Percentiles rank a stretch among this genome's conserved stretches.
These are phyloP conservation scores for Globisporangium mamillatum DNA, from an alignment of 352 stramenopile genomes.

Conservation along the genomic window DNA sequence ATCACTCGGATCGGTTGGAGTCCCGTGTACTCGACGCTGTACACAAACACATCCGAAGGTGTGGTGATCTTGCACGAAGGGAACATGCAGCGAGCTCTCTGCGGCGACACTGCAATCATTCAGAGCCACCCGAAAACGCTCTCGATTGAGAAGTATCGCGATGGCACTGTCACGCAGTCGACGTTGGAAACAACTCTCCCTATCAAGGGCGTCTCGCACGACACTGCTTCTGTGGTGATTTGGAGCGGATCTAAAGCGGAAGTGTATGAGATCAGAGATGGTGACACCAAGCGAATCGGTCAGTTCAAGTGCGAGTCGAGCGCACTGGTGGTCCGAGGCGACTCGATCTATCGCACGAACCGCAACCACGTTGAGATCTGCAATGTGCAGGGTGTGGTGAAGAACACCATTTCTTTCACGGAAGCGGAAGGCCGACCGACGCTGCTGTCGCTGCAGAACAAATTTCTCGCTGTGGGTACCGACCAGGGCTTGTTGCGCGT, in stretches of 20 bases:
- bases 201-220: constrained; percentile 86
- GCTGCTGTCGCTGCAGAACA: constrained; percentile 85
- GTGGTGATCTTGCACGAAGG: constrained; percentile 83
- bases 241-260: constrained; percentile 86
- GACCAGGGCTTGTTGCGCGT: constrained; percentile 82
- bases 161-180: constrained; percentile 65
- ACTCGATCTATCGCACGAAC: constrained; percentile 86
- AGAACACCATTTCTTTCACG: constrained; percentile 88
- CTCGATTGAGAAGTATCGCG: constrained; percentile 76
- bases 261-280: constrained; percentile 84
- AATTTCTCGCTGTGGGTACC: constrained; percentile 89
- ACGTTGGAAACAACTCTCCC: constrained; percentile 60
- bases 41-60: constrained; percentile 66
- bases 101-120: constrained; percentile 81
- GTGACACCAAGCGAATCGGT: constrained; percentile 46
- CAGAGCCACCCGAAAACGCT: constrained; percentile 69
- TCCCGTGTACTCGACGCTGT: constrained; percentile 53
- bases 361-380: constrained; percentile 87
- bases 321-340: constrained; percentile 73
- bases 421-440: constrained; percentile 84
- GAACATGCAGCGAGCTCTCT: constrained; percentile 78
- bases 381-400: constrained; percentile 85
- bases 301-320: constrained; percentile 77
- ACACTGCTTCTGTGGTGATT: constrained; percentile 67
- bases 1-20: constrained; percentile 74